Evolutionary conservation across 768 basidiomycete species (phyloP).

Genomic region (Boletellus sp.): DNA sequence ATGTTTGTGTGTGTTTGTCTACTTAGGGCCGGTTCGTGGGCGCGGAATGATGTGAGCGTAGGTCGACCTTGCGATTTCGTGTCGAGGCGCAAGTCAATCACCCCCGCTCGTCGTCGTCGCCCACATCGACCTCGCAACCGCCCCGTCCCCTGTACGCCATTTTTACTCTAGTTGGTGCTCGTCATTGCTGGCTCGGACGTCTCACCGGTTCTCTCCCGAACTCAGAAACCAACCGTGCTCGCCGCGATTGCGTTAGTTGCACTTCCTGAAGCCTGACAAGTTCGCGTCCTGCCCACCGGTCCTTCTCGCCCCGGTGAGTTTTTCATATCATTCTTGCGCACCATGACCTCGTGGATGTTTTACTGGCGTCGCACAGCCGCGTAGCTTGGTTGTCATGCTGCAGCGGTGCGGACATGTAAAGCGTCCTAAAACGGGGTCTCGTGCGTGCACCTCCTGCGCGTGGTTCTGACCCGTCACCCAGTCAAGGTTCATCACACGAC

Average conservation of each 20-base stretch:
- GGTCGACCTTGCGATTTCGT: constrained; percentile 24
- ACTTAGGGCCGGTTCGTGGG: constrained; percentile 33
- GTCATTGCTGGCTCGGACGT: background rate
- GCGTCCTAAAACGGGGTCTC: constrained; percentile 24
- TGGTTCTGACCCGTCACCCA: constrained; percentile 17
- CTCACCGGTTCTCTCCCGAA: constrained; percentile 22
- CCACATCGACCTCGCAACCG: constrained; percentile 23
- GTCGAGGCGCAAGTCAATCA: constrained; percentile 26
- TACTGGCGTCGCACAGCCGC: constrained; percentile 23
- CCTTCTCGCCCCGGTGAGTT: constrained; percentile 23
- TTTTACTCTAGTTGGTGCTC: constrained; percentile 1
- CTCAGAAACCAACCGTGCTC: constrained; percentile 25
- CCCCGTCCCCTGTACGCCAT: constrained; percentile 17
- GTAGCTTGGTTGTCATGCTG: constrained; percentile 32
- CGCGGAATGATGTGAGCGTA: constrained; percentile 19
- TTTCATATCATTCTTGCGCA: background rate
- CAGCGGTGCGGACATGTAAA: constrained; percentile 10
- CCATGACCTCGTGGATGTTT: constrained; percentile 5
- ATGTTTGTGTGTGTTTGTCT: constrained; percentile 31
- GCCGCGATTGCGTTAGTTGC: constrained; percentile 27
- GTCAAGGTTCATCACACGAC: constrained; percentile 17
- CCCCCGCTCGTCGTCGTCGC: constrained; percentile 31
- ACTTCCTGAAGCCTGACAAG: constrained; percentile 18
- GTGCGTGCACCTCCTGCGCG: constrained; percentile 16
- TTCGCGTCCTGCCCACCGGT: constrained; percentile 17